Percentiles rank a stretch among this genome's conserved stretches.
These are phyloP conservation scores for Ceratocystis huliohia DNA, from an alignment of 2,329 filamentous ascomycete species.

Conservation along the genomic window DNA sequence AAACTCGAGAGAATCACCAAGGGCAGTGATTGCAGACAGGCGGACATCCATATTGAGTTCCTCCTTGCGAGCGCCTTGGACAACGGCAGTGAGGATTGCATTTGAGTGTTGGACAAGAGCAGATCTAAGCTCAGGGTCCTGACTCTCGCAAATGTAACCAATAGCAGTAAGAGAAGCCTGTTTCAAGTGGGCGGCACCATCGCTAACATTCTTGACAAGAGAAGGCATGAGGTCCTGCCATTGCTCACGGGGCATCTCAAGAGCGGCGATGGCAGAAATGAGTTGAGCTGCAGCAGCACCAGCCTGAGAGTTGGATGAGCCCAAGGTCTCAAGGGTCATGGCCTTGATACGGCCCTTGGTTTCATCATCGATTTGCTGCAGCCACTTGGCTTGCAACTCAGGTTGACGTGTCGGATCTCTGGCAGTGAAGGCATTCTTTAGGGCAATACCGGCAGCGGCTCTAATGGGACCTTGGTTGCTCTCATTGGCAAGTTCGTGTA, in stretches of 20 bases:
- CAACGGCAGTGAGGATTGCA: constrained; percentile 91
- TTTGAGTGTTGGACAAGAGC: constrained; percentile 81
- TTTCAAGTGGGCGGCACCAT: constrained; percentile 77
- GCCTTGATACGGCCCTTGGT: constrained; percentile 83
- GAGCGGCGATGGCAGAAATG: constrained; percentile 83
- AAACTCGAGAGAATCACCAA: constrained; percentile 94
- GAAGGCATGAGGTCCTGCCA: constrained; percentile 85
- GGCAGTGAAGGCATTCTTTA: constrained; percentile 96
- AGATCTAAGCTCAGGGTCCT: constrained; percentile 73
- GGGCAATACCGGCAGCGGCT: constrained; percentile 84
- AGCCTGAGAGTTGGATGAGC: constrained; percentile 65
- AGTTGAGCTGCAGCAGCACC: constrained; percentile 88
- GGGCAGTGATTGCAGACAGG: constrained; percentile 79
- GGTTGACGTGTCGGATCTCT: constrained; percentile 78
- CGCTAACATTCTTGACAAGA: constrained; percentile 84
- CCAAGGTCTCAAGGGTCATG: constrained; percentile 75
- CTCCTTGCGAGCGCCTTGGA: constrained; percentile 94
- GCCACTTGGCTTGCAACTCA: constrained; percentile 88
- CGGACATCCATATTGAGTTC: constrained; percentile 86
- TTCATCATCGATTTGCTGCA: constrained; percentile 64
- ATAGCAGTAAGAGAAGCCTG: constrained; percentile 92
- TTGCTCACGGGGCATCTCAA: constrained; percentile 85
- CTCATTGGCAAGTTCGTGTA: constrained; percentile 89
- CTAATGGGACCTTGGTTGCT: constrained; percentile 69
- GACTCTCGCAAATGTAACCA: constrained; percentile 94